A percentile compares a stretch with the other conserved stretches of the same genome.
These are phyloP conservation scores for Pseudogymnoascus destructans DNA, from an alignment of 2,329 filamentous ascomycete species.

Conservation along the genomic window DNA sequence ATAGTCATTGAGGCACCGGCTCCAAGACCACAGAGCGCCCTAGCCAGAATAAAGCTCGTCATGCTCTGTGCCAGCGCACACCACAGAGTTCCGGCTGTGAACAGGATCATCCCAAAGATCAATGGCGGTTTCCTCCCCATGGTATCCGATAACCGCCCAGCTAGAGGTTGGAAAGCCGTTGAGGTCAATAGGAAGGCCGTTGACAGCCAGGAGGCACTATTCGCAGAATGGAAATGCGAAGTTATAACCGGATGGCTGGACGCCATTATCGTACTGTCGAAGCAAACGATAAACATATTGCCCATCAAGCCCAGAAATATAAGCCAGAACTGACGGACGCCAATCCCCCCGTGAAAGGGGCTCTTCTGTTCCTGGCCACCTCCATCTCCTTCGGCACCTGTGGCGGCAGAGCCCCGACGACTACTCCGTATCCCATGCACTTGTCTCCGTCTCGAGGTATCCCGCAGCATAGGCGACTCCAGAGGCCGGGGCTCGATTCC, in stretches of 20 bases:
- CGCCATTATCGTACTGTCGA: constrained; percentile 72
- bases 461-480: constrained; percentile 23
- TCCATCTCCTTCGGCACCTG: constrained; percentile 13
- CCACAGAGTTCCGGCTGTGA: constrained; percentile 52
- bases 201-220: constrained; percentile 71
- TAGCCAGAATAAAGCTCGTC: constrained; percentile 54
- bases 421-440: neutral
- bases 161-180: constrained; percentile 62
- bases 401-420: neutral
- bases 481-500: constrained; percentile 23
- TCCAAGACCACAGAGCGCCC: constrained; percentile 59
- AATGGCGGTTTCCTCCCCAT: constrained; percentile 57
- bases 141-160: constrained; percentile 62
- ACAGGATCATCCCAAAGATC: constrained; percentile 47
- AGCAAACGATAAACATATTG: constrained; percentile 47
- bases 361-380: constrained; percentile 16
- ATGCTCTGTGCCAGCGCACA: constrained; percentile 57
- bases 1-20: constrained; percentile 59
- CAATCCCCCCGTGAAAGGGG: constrained; percentile 32
- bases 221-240: constrained; percentile 64
- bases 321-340: constrained; percentile 41
- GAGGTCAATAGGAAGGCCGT: constrained; percentile 67
- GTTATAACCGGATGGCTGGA: constrained; percentile 71
- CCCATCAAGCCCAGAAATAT: constrained; percentile 47
- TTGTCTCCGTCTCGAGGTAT: constrained; percentile 15